phyloP scores from a whole-genome alignment of 1,139 yeast species.

The Candida frijolesensis region DNA sequence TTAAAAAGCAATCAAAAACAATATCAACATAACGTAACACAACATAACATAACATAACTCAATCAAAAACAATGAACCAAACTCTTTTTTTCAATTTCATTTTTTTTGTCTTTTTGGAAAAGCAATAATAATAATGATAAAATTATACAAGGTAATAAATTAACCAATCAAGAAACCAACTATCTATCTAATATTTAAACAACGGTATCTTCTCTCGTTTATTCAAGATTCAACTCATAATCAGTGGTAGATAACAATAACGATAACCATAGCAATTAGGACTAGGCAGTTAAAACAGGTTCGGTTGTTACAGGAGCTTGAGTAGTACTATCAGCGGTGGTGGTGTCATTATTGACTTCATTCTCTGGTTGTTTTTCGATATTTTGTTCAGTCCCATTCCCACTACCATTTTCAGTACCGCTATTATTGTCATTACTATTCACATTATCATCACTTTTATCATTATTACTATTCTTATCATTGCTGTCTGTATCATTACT shows the following conservation, averaged over 20 bases:
- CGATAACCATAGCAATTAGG: no score
- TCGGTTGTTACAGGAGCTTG: not conserved
- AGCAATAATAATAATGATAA: no score
- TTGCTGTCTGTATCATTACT: conserved; percentile 5
- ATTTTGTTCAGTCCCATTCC: not conserved
- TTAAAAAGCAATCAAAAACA: no score
- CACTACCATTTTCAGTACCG: conserved; percentile 3
- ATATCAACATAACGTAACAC: no score
- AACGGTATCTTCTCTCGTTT: not conserved
- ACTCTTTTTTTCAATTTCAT: no score
- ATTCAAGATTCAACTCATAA: conserved; percentile 5
- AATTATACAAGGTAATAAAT: no score
- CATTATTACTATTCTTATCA: not conserved
- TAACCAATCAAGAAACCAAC: no score
- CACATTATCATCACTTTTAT: not conserved
- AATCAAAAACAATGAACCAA: no score
- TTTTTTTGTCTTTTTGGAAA: no score
- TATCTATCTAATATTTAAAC: no score
- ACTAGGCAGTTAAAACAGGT: not conserved
- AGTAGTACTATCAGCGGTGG: not conserved
- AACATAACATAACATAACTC: no score
- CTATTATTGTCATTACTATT: not conserved
- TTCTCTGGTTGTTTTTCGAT: not conserved
- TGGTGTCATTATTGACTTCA: not conserved
- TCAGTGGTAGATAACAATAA: not conserved